Base-by-base conservation (phyloP, 768 basidiomycete species). In the Pleurotus giganteus region DNA sequence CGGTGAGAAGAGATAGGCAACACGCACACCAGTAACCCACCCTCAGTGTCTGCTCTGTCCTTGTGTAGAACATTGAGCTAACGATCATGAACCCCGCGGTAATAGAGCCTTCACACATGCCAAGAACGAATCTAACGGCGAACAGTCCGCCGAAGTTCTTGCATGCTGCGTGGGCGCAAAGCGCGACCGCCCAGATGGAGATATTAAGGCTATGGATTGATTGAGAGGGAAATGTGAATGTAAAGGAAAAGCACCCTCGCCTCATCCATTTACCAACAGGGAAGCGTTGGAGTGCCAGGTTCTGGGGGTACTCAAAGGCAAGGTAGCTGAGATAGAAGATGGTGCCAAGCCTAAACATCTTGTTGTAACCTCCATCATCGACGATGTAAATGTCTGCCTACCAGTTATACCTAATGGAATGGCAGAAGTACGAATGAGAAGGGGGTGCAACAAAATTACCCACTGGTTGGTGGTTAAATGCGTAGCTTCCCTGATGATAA, bases 251-350 rank as follows among this genome's bases (percentile, higher is more conserved):
- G 19, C 26, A 32, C 26, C 45, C 27, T 4, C 21, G 80, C 88
- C 86, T 88, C 83, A 90, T 86, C 88, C 88, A 90, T 77, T 80
- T 87, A 8, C 84, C 88, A 6, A 90, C 87, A 0, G 87, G 87
- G 61, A 88, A 88, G 15, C 80, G 77, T 59, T 89, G 88, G 4
- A 90, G 71, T 0, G 81, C 84, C 7, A 88, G 67, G 61, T 88
- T 89, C 64, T 88, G 88, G 0, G 88, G 88, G 59, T 85, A 88
- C 61, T 88, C 86, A 58, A 90, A 89, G 7, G 74, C 60, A 9
- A 89, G 77, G 61, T 88, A 89, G 61, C 83, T 81, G 47, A 89
- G 64, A 60, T 89, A 89, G 65, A 88, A 88, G 32, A 89, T 79
- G 4, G 87, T 88, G 12, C 88, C 87, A 6, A 89, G 80, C 88